Evolutionary conservation across 179 eudicot species (phyloP), one percentile per base, ranked within the genome.

Genomic region (Vitellaria paradoxa): DNA sequence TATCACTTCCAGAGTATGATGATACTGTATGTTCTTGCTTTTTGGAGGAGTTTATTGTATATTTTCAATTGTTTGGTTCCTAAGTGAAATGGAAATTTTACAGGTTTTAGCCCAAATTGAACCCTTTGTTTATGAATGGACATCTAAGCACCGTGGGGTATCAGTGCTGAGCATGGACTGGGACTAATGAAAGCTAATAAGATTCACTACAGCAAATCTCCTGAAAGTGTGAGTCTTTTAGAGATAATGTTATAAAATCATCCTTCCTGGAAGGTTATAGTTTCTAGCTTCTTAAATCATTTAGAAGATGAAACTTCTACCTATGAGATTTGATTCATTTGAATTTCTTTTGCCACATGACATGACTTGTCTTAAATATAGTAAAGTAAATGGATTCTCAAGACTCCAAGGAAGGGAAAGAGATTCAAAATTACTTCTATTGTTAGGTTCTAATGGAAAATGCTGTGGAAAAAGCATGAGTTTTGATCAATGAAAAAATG

Each of bases 91-190:
- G 42, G 45, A 65, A 73, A 37, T 61, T 9, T 23, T 83, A 79
- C 90, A 96, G 99, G 83, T 96, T 80, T 80, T 96, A 69, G 83
- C 89, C 53, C 89, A 88, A 77, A 91, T 93, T 76, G 99, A 96
- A 79, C 99, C 98, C 24, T 96, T 88, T 85, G 99, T 96, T 15
- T 96, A 96, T 79, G 97, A 96, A 80, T 96, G 99, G 99, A 96
- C 99, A 70, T 90, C 98, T 70, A 89, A 87, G 74, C 93, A 91
- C 65, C 89, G 89, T 30, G 99, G 99, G 75, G 99, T 86, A 92
- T 96, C 68, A 96, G 99, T 72, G 99, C 99, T 23, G 99, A 96
- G 84, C 99, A 96, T 78, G 99, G 99, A 49, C 75, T 96, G 50
- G 99, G 99, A 79, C 82, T 90, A 85, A 92, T 93, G 98, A 96